phyloP scores from a whole-genome alignment of 2,329 filamentous ascomycete genomes.

The Epichloe uncinata region DNA sequence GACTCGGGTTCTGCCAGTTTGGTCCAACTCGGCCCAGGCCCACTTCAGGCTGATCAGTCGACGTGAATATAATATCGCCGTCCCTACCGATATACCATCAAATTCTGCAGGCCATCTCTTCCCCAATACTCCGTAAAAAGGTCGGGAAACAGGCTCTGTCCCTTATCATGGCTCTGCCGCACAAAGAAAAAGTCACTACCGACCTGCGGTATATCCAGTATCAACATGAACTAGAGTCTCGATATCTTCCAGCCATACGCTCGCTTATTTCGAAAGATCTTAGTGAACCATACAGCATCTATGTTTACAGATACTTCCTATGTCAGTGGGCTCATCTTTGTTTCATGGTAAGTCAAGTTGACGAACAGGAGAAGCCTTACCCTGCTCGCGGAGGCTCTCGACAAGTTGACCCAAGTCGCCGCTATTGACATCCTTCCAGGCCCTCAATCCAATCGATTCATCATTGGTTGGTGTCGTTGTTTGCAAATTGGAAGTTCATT shows the following conservation, averaged over 20 bases:
- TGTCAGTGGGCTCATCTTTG: slow-evolving; percentile 98
- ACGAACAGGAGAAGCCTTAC: background rate
- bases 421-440: slow-evolving; percentile 25
- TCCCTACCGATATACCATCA: background rate
- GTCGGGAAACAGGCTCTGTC: background rate
- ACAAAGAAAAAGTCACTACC: slow-evolving; percentile 23
- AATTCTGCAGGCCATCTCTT: background rate
- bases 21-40: too few relatives aligned
- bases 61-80: background rate
- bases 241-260: slow-evolving; percentile 73
- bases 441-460: slow-evolving; percentile 43
- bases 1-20: too few relatives aligned
- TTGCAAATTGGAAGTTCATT: slow-evolving; percentile 85
- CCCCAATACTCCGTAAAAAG: background rate
- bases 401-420: background rate
- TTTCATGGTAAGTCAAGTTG: slow-evolving; percentile 56
- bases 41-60: background rate
- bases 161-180: slow-evolving; percentile 20
- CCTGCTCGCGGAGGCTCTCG: background rate
- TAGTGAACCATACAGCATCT: slow-evolving; percentile 97
- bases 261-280: slow-evolving; percentile 90
- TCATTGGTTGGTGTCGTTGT: slow-evolving; percentile 81
- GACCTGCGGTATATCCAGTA: slow-evolving; percentile 49
- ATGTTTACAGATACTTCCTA: slow-evolving; percentile 95
- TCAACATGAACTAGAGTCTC: slow-evolving; percentile 43